These are phyloP conservation scores for Nymphaea thermarum DNA, from an alignment of 164 flowering plant species.

Conservation along the genomic window DNA sequence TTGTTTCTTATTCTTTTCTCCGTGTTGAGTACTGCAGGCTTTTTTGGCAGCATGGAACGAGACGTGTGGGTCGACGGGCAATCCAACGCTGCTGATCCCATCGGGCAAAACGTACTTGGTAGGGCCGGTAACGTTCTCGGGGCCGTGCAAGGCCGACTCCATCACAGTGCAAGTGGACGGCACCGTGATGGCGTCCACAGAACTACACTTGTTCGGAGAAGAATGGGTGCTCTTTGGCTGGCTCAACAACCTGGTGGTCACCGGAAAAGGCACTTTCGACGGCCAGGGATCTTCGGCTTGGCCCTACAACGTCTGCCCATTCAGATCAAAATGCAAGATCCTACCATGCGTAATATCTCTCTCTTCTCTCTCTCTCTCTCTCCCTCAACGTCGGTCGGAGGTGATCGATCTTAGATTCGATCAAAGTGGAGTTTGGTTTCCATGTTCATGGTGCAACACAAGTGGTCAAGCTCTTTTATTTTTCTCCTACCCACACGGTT, in stretches of 20 bases:
- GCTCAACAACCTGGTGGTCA: conserved; percentile 15
- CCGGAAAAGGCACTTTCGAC: conserved; percentile 37
- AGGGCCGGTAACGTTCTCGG: conserved; percentile 12
- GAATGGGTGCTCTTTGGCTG: conserved; percentile 30
- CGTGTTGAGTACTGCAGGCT: conserved; percentile 15
- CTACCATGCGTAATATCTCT: conserved; percentile 27
- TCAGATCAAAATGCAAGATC: conserved; percentile 8
- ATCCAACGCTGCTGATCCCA: conserved; percentile 18
- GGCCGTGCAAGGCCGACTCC: conserved; percentile 22
- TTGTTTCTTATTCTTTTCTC: too few species aligned
- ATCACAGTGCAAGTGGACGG: conserved; percentile 15
- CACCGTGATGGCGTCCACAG: conserved; percentile 13
- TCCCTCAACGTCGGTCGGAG: not conserved
- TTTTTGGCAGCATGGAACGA: conserved; percentile 29
- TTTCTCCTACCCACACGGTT: too few species aligned
- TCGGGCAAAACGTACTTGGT: conserved; percentile 16
- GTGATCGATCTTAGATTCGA: too few species aligned
- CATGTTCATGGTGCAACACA: too few species aligned
- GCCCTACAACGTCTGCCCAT: conserved; percentile 16
- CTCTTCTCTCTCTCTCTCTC: not conserved
- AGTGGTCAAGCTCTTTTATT: too few species aligned
- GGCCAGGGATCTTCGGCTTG: conserved; percentile 40
- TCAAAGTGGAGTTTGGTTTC: too few species aligned
- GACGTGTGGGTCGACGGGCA: conserved; percentile 24
- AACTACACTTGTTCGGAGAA: not conserved